A percentile compares a stretch with the other conserved stretches of the same genome.
Evolutionary conservation across 805 yeast genomes (phyloP).

Genomic region (Lachancea meyersii): DNA sequence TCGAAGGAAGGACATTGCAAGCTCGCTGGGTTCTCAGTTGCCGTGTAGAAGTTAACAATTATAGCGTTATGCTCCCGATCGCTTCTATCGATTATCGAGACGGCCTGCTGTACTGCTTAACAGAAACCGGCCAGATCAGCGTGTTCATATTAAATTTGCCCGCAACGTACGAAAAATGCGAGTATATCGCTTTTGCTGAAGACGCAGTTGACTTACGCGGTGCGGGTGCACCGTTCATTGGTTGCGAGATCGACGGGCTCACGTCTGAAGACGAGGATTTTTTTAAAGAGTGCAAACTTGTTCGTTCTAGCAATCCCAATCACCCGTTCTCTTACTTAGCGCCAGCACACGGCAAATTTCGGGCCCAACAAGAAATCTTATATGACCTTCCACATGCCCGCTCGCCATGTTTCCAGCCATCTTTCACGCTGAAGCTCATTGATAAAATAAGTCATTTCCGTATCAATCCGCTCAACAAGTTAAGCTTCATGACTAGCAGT

Average conservation of each 20-base stretch:
- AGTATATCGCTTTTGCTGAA: constrained; percentile 9
- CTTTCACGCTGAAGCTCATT: background rate
- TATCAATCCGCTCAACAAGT: constrained; percentile 25
- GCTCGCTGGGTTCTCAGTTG: constrained; percentile 22
- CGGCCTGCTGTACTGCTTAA: constrained; percentile 25
- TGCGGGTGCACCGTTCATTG: background rate
- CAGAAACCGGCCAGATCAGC: constrained; percentile 21
- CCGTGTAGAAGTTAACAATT: constrained; percentile 11
- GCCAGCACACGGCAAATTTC: constrained; percentile 13
- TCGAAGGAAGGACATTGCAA: constrained; percentile 9
- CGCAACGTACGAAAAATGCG: constrained; percentile 19
- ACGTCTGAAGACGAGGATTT: constrained; percentile 15
- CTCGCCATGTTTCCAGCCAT: constrained; percentile 3
- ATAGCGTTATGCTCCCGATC: constrained; percentile 14
- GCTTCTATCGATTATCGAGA: constrained; percentile 23
- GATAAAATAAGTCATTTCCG: constrained; percentile 12
- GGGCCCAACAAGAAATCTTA: background rate
- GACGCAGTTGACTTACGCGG: background rate
- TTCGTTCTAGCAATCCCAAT: constrained; percentile 14
- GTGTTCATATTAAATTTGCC: constrained; percentile 26
- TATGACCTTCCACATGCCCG: background rate
- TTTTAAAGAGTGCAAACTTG: constrained; percentile 11
- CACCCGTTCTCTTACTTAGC: constrained; percentile 22
- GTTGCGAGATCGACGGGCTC: constrained; percentile 8
- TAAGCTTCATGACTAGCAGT: constrained; percentile 57